Evolutionary conservation across 495 filamentous ascomycete genomes (phyloP).

Genomic region (Tuber melanosporum): DNA sequence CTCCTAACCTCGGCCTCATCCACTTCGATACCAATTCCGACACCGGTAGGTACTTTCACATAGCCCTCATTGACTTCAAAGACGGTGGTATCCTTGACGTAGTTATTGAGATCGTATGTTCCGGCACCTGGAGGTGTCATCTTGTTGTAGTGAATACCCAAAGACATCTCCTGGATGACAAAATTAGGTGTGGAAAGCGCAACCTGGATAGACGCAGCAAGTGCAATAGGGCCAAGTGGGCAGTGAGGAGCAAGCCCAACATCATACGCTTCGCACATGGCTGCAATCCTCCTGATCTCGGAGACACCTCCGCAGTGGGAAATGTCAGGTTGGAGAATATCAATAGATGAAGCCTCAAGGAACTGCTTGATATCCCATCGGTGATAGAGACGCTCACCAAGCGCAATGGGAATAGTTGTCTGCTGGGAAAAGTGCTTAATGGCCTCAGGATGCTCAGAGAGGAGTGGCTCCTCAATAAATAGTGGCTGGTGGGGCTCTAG

Average conservation of each 20-base stretch:
- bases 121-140: constrained; percentile 50
- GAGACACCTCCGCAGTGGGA: constrained; percentile 70
- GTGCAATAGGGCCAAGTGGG: constrained; percentile 66
- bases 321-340: constrained; percentile 72
- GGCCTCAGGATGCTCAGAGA: constrained; percentile 63
- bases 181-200: constrained; percentile 61
- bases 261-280: constrained; percentile 72
- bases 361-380: constrained; percentile 73
- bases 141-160: constrained; percentile 73
- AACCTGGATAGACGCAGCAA: constrained; percentile 68
- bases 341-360: constrained; percentile 61
- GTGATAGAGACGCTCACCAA: constrained; percentile 67
- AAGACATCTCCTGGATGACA: constrained; percentile 73
- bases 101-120: constrained; percentile 60
- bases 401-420: constrained; percentile 62
- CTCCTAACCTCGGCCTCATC: constrained; percentile 61
- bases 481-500: constrained; percentile 65
- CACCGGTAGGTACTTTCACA: constrained; percentile 55
- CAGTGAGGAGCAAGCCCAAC: constrained; percentile 73
- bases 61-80: constrained; percentile 63
- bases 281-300: constrained; percentile 63
- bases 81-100: constrained; percentile 55
- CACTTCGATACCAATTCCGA: constrained; percentile 68
- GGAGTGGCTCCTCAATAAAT: constrained; percentile 75
- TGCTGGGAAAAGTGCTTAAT: constrained; percentile 60